Evolutionary conservation across 2,329 filamentous ascomycete genomes (phyloP).

Genomic region (Elsinoe necatrix): DNA sequence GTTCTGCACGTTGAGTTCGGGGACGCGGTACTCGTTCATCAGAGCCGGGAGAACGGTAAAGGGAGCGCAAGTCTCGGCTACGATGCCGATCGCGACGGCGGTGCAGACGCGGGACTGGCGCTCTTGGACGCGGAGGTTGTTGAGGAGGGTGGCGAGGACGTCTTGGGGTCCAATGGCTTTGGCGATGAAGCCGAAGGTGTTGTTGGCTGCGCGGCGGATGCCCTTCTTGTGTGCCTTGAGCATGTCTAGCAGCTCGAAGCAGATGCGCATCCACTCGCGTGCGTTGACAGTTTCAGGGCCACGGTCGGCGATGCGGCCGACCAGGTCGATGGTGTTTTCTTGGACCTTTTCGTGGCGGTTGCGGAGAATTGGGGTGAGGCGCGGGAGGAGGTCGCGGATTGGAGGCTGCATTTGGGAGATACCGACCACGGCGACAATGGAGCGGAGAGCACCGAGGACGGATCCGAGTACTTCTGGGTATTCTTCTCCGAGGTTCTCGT

Average conservation of each 20-base stretch:
- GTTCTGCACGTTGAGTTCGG: conserved; percentile 97
- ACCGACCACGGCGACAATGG: conserved; percentile 94
- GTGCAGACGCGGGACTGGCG: conserved; percentile 98
- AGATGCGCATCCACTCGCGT: conserved; percentile 99
- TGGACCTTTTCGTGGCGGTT: conserved; percentile 99
- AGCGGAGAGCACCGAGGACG: conserved; percentile 86
- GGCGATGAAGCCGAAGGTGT: conserved; percentile 98
- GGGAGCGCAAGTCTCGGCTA: conserved; percentile 94
- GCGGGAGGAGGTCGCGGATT: conserved; percentile 89
- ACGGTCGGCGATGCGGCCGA: conserved; percentile 94
- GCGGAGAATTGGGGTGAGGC: conserved; percentile 92
- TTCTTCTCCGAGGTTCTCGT: conserved; percentile 97
- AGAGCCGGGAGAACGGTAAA: conserved; percentile 97
- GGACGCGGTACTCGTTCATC: conserved; percentile 99
- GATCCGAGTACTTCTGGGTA: conserved; percentile 97
- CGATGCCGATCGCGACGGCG: conserved; percentile 95
- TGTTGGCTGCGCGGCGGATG: conserved; percentile 95
- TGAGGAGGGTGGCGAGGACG: conserved; percentile 87
- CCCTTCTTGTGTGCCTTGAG: conserved; percentile 99
- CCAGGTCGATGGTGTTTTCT: conserved; percentile 96
- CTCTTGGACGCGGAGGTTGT: conserved; percentile 94
- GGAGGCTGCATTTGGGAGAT: conserved; percentile 98
- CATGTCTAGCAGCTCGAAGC: conserved; percentile 98
- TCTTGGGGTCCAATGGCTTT: conserved; percentile 98
- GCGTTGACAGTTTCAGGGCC: conserved; percentile 95